phyloP scores from a whole-genome alignment of 805 yeast species.

The Pichia deserticola region DNA sequence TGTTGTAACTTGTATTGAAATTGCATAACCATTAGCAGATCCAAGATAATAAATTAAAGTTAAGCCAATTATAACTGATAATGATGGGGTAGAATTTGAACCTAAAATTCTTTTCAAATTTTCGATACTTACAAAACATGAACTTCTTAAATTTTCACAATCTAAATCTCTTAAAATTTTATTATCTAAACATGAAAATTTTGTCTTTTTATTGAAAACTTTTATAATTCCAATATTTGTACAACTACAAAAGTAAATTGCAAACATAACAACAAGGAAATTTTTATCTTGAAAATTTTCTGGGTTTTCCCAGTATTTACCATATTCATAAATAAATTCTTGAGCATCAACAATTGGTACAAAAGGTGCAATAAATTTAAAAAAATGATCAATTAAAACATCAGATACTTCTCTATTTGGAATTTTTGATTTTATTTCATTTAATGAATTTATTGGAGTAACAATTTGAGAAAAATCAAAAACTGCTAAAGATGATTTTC shows the following conservation, averaged over 20 bases:
- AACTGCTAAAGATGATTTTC: conserved; percentile 9
- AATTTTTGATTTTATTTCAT: conserved; percentile 7
- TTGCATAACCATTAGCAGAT: conserved; percentile 16
- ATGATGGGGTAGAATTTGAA: conserved; percentile 15
- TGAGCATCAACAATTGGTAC: conserved; percentile 18
- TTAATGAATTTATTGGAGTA: conserved; percentile 8
- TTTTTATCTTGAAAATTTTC: conserved; percentile 9
- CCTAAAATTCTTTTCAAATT: conserved; percentile 14
- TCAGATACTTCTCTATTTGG: conserved; percentile 12
- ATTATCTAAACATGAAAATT: neutral
- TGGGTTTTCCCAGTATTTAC: conserved; percentile 11
- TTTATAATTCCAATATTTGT: conserved; percentile 9
- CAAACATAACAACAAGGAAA: conserved; percentile 12
- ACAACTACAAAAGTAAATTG: conserved; percentile 18
- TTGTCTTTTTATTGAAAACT: neutral
- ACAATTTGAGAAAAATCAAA: conserved; percentile 15
- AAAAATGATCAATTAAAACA: conserved; percentile 14
- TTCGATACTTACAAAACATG: conserved; percentile 15
- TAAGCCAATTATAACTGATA: conserved; percentile 14
- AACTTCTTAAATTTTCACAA: conserved; percentile 9
- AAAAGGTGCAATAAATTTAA: conserved; percentile 15
- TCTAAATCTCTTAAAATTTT: neutral
- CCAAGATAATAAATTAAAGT: conserved; percentile 17
- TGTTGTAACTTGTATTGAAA: conserved; percentile 11
- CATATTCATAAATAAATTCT: conserved; percentile 15